Percentiles rank a stretch among this genome's conserved stretches.
Conservation (phyloP, 306 rosid species). For the Canavalia gladiata region DNA sequence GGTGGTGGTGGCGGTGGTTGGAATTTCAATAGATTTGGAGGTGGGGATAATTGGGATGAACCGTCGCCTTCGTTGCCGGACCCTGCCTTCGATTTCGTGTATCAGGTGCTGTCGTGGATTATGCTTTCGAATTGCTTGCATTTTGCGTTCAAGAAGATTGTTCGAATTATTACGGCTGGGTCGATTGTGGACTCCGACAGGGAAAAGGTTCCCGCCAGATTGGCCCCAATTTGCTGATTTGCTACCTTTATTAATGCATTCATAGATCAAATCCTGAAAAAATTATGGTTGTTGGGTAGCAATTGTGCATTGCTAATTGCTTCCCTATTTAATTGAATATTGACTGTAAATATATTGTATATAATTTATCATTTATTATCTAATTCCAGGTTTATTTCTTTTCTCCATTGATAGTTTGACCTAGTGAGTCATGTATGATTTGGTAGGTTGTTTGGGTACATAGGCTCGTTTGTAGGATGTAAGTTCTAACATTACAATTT, state of each 20-base stretch:
- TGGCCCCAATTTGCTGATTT: conserved; percentile 68
- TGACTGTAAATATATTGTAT: conserved; percentile 46
- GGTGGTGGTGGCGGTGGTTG: conserved; percentile 76
- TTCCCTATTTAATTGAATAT: conserved; percentile 18
- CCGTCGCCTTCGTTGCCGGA: conserved; percentile 68
- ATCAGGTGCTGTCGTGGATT: conserved; percentile 87
- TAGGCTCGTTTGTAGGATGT: neutral
- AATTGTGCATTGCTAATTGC: neutral
- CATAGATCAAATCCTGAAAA: neutral
- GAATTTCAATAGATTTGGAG: conserved; percentile 78
- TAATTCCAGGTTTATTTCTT: neutral
- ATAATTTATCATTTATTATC: conserved; percentile 33
- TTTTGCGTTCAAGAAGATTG: conserved; percentile 78
- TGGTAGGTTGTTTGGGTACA: conserved; percentile 2
- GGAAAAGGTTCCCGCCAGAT: conserved; percentile 71
- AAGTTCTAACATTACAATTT: neutral
- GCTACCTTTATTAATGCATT: conserved; percentile 25
- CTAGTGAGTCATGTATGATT: neutral
- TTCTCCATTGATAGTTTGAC: neutral
- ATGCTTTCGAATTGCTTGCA: conserved; percentile 86
- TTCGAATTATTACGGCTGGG: conserved; percentile 66
- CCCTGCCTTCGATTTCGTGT: conserved; percentile 86
- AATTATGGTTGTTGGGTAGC: conserved; percentile 1
- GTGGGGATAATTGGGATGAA: conserved; percentile 74
- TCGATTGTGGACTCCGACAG: conserved; percentile 67